Evolutionary conservation across 768 basidiomycete species (phyloP).

Genomic region (Cyclocybe cylindracea): DNA sequence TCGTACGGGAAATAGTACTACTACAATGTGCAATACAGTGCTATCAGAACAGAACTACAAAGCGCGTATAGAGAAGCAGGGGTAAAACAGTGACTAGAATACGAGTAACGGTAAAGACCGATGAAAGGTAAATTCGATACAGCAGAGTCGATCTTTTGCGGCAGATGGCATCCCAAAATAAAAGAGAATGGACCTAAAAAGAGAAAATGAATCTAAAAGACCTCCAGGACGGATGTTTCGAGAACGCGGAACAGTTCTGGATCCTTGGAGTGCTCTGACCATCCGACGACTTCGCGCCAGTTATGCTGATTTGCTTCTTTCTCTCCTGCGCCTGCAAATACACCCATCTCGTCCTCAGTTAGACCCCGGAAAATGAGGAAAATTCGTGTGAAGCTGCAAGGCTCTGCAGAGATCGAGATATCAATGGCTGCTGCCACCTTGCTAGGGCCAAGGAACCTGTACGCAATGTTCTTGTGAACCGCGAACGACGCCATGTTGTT

Average conservation of each 20-base stretch:
- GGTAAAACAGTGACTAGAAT: background rate
- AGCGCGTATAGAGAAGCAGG: background rate
- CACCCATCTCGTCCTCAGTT: slow-evolving; percentile 73
- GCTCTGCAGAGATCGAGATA: slow-evolving; percentile 79
- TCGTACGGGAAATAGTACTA: no score
- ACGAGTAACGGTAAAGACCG: background rate
- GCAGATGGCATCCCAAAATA: background rate
- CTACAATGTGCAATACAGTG: no score
- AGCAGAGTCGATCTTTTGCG: no score
- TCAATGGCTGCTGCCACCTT: slow-evolving; percentile 87
- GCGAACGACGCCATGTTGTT: slow-evolving; percentile 77
- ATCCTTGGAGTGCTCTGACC: slow-evolving; percentile 82
- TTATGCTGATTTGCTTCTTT: slow-evolving; percentile 83
- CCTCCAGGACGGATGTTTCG: slow-evolving; percentile 79
- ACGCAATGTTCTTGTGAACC: slow-evolving; percentile 83
- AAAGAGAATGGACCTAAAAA: background rate
- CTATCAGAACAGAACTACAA: background rate
- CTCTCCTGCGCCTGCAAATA: slow-evolving; percentile 79
- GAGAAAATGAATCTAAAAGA: slow-evolving; percentile 36
- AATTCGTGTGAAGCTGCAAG: slow-evolving; percentile 79
- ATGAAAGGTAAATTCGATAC: background rate
- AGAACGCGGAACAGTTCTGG: slow-evolving; percentile 72
- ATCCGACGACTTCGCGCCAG: slow-evolving; percentile 80
- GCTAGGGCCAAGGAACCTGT: slow-evolving; percentile 80
- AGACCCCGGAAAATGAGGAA: slow-evolving; percentile 88